Base-by-base conservation (phyloP, 495 filamentous ascomycete genomes). In the Penicillium angulare region DNA sequence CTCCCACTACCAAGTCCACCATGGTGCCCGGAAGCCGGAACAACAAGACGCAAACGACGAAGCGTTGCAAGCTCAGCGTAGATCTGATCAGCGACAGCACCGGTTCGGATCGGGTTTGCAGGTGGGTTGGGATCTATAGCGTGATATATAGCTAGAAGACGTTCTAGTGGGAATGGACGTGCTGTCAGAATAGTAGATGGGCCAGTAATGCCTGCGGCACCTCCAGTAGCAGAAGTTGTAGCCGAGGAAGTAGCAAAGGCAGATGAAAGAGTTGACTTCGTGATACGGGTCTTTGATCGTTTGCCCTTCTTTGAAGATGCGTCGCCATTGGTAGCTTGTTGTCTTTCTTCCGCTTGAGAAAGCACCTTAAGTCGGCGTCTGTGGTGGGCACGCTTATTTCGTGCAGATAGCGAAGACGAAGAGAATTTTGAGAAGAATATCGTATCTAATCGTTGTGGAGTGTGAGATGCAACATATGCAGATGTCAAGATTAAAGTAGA, bases 391-490 rank as follows among this genome's bases (percentile, higher is more conserved):
- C 69, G 79, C 54, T 75, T 79, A 39, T 80, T 77, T 18, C 71
- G 67, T 2, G 56, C 74, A 26, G 52, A 77, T 53, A 68, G 66
- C 23, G 61, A 70, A 0, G 75, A 81, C 4, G 87, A 82, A 46
- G 84, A 83, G 61, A 83, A 79, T 47, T 91, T 95, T 47, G 86
- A 92, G 75, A 98, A 97, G 60, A 92, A 85, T 23, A 84, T 78
- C 2, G 83, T 76, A 66, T 98, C 93, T 31, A 86, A 79, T 34
- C 83, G 74, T 15, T 90, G 77, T 0, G 88, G 84, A 61, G 89
- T 97, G 72, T 92, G 88, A 3, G 91, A 96, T 51, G 92, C 89
- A 4, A 98, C 82, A 69, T 96, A 98, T 17, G 92, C 85, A 41
- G 91, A 87, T 31, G 92, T 80, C 12, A 98, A 79, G 49, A 97